Conservation (phyloP, 2,329 filamentous ascomycete species). For the Cladosporium sp. region DNA sequence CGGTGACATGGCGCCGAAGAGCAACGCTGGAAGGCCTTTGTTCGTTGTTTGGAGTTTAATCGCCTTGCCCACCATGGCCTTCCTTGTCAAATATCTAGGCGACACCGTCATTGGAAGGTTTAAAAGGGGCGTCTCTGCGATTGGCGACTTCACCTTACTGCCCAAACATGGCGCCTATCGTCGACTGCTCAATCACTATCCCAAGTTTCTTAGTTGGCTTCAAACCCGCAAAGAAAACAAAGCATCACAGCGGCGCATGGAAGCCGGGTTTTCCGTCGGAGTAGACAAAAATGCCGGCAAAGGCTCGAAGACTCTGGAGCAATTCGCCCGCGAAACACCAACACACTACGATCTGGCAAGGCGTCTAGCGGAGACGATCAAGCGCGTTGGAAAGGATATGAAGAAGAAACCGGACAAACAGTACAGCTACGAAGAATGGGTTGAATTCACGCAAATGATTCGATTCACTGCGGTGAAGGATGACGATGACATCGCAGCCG, state of each 20-base stretch:
- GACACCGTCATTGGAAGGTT: slow-evolving; percentile 71
- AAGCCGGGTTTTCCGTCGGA: slow-evolving; percentile 44
- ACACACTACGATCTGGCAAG: slow-evolving; percentile 56
- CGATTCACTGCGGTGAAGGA: slow-evolving; percentile 43
- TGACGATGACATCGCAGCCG: slow-evolving; percentile 23
- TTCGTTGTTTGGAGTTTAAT: slow-evolving; percentile 92
- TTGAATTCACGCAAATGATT: slow-evolving; percentile 74
- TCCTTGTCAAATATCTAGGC: slow-evolving; percentile 76
- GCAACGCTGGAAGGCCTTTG: slow-evolving; percentile 73
- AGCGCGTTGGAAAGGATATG: slow-evolving; percentile 59
- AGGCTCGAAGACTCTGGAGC: slow-evolving; percentile 34
- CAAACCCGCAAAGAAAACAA: slow-evolving; percentile 28
- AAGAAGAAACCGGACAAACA: slow-evolving; percentile 53
- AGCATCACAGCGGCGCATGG: slow-evolving; percentile 35
- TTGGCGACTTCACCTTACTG: slow-evolving; percentile 63
- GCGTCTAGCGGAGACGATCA: slow-evolving; percentile 65
- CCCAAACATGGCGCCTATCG: slow-evolving; percentile 56
- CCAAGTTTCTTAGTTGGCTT: slow-evolving; percentile 38
- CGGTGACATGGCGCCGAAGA: slow-evolving; percentile 71
- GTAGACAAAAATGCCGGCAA: slow-evolving; percentile 23
- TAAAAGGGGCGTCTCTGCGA: slow-evolving; percentile 55
- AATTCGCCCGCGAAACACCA: slow-evolving; percentile 43
- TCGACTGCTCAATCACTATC: slow-evolving; percentile 45
- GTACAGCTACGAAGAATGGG: slow-evolving; percentile 83
- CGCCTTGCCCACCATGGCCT: slow-evolving; percentile 81